Base-by-base conservation (phyloP, 192 early-diverging fungal species). In the Oehlia diaphana region DNA sequence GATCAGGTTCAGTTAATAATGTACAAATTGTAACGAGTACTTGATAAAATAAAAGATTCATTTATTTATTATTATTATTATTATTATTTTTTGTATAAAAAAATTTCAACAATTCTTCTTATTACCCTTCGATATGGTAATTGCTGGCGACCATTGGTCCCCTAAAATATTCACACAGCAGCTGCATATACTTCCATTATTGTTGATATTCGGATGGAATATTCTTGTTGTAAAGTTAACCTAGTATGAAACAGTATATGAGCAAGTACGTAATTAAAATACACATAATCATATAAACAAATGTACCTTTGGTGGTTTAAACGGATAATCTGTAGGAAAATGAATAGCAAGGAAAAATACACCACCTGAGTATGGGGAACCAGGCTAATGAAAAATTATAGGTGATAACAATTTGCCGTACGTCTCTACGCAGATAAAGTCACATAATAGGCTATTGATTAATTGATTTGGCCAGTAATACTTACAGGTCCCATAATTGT, bases 141-240 rank as follows among this genome's bases (percentile, higher is more conserved):
- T 4, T 37, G 37, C 37, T 37, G 37, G 37, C 37, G 37, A 37
- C 37, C 37, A 37, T 37, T 37, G 37, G 0, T 37, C 37, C 37
- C 6, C 6, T 37, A 37, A 37, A 37, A 37, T 37, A 37, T 37
- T 37, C 37, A 37, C 6, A 2, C 37, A 37, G 37, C 37, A 37
- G 37, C 6, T 37, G 3, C 37, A 37, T 37, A 37, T 37, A 37
- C 6, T 37, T 37, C 37, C 37, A 85, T 97, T 97, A 86, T 90
- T 92, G 90, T 99, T 98, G 87, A 99, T 98, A 90, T 99, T 99
- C 67, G 97, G 97, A 87, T 99, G 98, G 83, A 98, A 99, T 81
- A 99, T 97, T 80, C 92, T 89, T 67, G 97, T 99, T 78, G 93
- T 97, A 86, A 98, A 99, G 86, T 90, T 94, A 64, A 99, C 90